These are phyloP conservation scores for Termitomyces sp. DNA, from an alignment of 1,284 basidiomycete species.

Conservation along the genomic window DNA sequence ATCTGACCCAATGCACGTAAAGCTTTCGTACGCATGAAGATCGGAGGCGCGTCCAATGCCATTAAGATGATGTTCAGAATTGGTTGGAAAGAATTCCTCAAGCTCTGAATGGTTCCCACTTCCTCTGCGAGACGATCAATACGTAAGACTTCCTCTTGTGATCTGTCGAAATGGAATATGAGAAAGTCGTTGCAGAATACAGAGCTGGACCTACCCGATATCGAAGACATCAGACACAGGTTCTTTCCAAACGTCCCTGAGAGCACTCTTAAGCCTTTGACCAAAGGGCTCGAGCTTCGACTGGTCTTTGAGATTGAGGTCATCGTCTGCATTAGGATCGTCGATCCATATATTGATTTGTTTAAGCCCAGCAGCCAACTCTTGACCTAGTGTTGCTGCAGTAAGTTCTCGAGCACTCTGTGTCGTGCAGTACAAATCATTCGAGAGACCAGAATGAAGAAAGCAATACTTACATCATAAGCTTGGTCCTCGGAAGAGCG, in stretches of 20 bases:
- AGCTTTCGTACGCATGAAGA: slow-evolving; percentile 89
- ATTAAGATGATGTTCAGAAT: slow-evolving; percentile 74
- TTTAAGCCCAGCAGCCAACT: slow-evolving; percentile 59
- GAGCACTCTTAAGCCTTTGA: slow-evolving; percentile 48
- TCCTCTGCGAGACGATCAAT: slow-evolving; percentile 70
- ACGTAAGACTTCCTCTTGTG: slow-evolving; percentile 60
- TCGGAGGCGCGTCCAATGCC: slow-evolving; percentile 75
- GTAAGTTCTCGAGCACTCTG: slow-evolving; percentile 76
- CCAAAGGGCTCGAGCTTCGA: slow-evolving; percentile 43
- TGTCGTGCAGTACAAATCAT: background rate
- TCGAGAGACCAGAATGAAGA: slow-evolving; percentile 1
- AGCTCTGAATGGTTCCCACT: slow-evolving; percentile 67
- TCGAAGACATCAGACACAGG: slow-evolving; percentile 67
- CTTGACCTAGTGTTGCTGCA: slow-evolving; percentile 69
- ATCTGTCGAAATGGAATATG: slow-evolving; percentile 30
- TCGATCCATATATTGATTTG: slow-evolving; percentile 45
- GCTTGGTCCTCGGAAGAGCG: slow-evolving; percentile 73
- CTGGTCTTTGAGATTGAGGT: slow-evolving; percentile 31
- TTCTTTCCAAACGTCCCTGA: slow-evolving; percentile 68
- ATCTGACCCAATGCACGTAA: slow-evolving; percentile 82
- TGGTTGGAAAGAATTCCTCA: slow-evolving; percentile 75
- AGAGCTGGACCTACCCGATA: slow-evolving; percentile 47
- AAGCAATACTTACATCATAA: slow-evolving; percentile 51
- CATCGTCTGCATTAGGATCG: slow-evolving; percentile 34
- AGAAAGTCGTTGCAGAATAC: background rate